These are phyloP conservation scores for Nemania abortiva DNA, from an alignment of 2,329 filamentous ascomycete species.

Conservation along the genomic window DNA sequence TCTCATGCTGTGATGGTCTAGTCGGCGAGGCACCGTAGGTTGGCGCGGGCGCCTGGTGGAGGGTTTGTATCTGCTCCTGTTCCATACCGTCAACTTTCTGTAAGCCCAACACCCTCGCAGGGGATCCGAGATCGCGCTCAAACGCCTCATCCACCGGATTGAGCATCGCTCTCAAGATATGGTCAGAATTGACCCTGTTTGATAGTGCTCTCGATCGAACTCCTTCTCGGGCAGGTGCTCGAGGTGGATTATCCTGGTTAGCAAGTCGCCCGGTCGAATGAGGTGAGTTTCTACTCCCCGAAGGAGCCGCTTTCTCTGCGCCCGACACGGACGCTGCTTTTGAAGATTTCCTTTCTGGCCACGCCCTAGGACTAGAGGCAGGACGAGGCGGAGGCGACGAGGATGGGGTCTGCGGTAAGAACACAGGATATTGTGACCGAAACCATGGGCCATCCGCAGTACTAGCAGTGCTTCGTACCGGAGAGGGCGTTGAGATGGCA, in stretches of 20 bases:
- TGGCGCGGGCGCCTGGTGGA: constrained; percentile 10
- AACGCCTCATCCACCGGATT: constrained; percentile 27
- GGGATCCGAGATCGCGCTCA: constrained; percentile 9
- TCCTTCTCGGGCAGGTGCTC: neutral
- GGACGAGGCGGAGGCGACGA: constrained; percentile 13
- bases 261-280: constrained; percentile 10
- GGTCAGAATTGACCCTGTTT: constrained; percentile 19
- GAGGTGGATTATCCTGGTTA: neutral
- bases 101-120: constrained; percentile 3
- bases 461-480: constrained; percentile 17
- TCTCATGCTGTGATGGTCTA: neutral
- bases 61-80: constrained; percentile 2
- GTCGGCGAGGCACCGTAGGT: neutral
- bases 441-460: constrained; percentile 35
- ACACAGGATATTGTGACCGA: constrained; percentile 43
- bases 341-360: constrained; percentile 43
- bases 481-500: constrained; percentile 37
- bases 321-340: constrained; percentile 23
- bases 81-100: constrained; percentile 13
- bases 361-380: constrained; percentile 20
- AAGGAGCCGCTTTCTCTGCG: constrained; percentile 1
- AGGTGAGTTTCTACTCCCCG: constrained; percentile 6
- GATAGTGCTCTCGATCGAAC: constrained; percentile 10
- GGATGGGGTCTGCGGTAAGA: constrained; percentile 31
- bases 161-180: constrained; percentile 24